phyloP scores from a whole-genome alignment of 257 asterid species.

The Galeopsis tetrahit region DNA sequence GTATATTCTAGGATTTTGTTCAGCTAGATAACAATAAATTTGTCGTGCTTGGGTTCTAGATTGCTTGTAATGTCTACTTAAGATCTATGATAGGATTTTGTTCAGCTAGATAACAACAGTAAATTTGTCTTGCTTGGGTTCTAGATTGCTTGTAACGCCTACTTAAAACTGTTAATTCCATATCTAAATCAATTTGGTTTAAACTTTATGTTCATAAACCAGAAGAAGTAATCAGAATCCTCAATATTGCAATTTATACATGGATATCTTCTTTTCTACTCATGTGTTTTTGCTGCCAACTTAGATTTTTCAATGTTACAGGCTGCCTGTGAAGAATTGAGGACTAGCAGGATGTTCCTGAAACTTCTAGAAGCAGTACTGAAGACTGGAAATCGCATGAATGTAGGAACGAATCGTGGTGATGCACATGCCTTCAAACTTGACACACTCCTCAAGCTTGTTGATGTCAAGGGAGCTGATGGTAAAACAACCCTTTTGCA shows the following conservation, averaged over 20 bases:
- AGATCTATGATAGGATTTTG: neutral
- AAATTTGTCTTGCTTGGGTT: neutral
- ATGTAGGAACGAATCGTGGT: constrained; percentile 95
- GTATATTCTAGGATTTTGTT: neutral
- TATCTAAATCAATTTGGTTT: neutral
- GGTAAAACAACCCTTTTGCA: constrained; percentile 96
- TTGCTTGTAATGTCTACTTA: neutral
- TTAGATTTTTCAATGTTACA: constrained; percentile 38
- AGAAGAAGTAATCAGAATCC: neutral
- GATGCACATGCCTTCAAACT: constrained; percentile 98
- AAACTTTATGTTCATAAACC: constrained; percentile 10
- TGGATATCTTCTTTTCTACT: neutral
- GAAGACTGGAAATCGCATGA: constrained; percentile 97
- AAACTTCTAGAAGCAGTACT: constrained; percentile 98
- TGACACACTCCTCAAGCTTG: constrained; percentile 94
- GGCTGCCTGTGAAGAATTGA: constrained; percentile 94
- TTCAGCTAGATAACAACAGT: constrained; percentile 9
- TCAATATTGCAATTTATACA: neutral
- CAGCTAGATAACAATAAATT: constrained; percentile 3
- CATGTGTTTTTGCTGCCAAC: neutral
- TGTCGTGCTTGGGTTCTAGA: neutral
- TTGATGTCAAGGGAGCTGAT: constrained; percentile 93
- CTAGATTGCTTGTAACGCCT: neutral
- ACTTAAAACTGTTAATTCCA: neutral
- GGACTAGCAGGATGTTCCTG: constrained; percentile 90